These are phyloP conservation scores for Jimgerdemannia flammicorona DNA, from an alignment of 192 early-diverging fungal species.

Conservation along the genomic window DNA sequence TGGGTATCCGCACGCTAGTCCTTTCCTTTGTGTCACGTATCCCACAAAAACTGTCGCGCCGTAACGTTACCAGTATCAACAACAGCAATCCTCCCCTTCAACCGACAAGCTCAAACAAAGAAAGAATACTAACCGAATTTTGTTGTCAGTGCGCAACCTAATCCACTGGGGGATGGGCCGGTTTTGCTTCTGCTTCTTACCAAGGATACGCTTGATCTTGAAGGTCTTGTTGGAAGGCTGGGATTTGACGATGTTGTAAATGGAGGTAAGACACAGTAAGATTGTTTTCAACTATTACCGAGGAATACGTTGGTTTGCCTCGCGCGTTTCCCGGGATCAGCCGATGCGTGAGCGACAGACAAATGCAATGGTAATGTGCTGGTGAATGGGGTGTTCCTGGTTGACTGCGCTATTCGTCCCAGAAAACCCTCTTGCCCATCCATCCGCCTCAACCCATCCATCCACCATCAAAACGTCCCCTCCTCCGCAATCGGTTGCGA, in stretches of 20 bases:
- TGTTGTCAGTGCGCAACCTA: constrained; percentile 92
- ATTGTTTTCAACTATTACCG: no score
- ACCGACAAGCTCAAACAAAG: neutral
- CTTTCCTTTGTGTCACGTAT: no score
- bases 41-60: neutral
- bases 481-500: neutral
- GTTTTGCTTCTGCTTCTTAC: constrained; percentile 99
- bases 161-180: constrained; percentile 98
- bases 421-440: neutral
- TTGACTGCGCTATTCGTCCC: no score
- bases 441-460: constrained; percentile 9
- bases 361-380: no score
- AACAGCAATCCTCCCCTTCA: neutral
- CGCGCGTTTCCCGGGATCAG: no score
- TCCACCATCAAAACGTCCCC: constrained; percentile 7
- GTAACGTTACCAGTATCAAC: neutral
- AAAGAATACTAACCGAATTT: constrained; percentile 62
- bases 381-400: no score
- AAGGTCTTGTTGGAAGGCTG: constrained; percentile 98
- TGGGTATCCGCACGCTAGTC: no score
- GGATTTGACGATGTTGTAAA: neutral
- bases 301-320: no score
- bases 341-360: no score
- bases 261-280: neutral
- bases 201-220: constrained; percentile 95